These are phyloP conservation scores for Scalesia atractyloides DNA, from an alignment of 129 eudicot genomes.

Conservation along the genomic window DNA sequence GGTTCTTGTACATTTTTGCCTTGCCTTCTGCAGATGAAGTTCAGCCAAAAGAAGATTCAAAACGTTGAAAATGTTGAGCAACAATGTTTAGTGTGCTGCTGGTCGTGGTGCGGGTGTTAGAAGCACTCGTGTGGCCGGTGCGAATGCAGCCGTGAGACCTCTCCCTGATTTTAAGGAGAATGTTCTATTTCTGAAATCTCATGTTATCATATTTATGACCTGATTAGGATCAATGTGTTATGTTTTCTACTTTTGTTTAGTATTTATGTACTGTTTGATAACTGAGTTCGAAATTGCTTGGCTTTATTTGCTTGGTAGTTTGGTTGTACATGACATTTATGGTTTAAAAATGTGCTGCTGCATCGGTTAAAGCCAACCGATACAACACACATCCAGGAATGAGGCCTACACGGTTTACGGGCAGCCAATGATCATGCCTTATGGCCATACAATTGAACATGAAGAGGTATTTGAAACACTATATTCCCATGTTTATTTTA, in stretches of 20 bases:
- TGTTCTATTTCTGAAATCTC: slow-evolving; percentile 69
- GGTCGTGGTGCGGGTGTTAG: slow-evolving; percentile 58
- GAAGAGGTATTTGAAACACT: slow-evolving; percentile 56
- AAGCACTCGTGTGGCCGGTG: slow-evolving; percentile 59
- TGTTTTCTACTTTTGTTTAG: too few species aligned
- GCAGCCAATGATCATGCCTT: slow-evolving; percentile 76
- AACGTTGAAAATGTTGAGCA: too few species aligned
- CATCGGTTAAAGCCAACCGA: slow-evolving; percentile 70
- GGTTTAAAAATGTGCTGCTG: slow-evolving; percentile 32
- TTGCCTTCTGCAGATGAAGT: too few species aligned
- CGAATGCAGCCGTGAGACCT: slow-evolving; percentile 73
- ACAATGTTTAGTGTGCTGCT: slow-evolving; percentile 67
- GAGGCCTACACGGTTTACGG: slow-evolving; percentile 65
- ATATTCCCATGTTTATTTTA: too few species aligned
- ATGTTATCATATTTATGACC: too few species aligned
- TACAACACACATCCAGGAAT: slow-evolving; percentile 69
- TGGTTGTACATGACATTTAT: too few species aligned
- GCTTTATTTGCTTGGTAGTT: too few species aligned
- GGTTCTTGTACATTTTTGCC: too few species aligned
- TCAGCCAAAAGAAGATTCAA: too few species aligned
- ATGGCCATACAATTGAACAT: slow-evolving; percentile 73
- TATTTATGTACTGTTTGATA: too few species aligned
- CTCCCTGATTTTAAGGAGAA: slow-evolving; percentile 89
- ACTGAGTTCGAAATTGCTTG: too few species aligned
- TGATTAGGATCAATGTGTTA: too few species aligned